Conservation (phyloP, 78 protist genomes). For the Tieghemostelium lacteum region DNA sequence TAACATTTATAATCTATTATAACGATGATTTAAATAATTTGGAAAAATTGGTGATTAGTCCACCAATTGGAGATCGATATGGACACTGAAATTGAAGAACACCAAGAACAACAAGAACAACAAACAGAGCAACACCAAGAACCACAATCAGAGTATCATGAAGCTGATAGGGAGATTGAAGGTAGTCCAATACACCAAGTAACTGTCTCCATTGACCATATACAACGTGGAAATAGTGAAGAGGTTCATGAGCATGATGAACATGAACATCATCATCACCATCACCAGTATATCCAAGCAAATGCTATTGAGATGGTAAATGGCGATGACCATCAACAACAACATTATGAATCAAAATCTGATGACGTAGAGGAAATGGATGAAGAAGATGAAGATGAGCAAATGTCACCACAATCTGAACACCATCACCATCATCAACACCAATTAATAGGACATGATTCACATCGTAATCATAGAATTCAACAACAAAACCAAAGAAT, state of each 20-base stretch:
- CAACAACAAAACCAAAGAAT: background rate
- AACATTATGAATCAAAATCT: background rate
- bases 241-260: background rate
- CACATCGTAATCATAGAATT: background rate
- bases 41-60: too few relatives aligned
- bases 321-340: background rate
- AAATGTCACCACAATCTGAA: background rate
- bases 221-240: background rate
- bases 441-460: background rate
- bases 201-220: background rate
- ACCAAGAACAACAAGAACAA: slow-evolving; percentile 16
- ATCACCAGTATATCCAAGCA: background rate
- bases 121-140: background rate
- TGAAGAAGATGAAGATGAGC: background rate
- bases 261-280: background rate
- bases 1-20: too few relatives aligned
- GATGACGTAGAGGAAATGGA: background rate
- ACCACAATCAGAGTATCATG: background rate
- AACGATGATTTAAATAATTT: too few relatives aligned
- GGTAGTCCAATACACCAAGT: background rate
- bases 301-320: background rate
- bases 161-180: background rate
- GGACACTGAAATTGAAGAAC: too few relatives aligned
- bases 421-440: slow-evolving; percentile 7
- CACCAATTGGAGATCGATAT: too few relatives aligned